Conservation (phyloP, 306 rosid species). For the apple (Malus domestica) region DNA sequence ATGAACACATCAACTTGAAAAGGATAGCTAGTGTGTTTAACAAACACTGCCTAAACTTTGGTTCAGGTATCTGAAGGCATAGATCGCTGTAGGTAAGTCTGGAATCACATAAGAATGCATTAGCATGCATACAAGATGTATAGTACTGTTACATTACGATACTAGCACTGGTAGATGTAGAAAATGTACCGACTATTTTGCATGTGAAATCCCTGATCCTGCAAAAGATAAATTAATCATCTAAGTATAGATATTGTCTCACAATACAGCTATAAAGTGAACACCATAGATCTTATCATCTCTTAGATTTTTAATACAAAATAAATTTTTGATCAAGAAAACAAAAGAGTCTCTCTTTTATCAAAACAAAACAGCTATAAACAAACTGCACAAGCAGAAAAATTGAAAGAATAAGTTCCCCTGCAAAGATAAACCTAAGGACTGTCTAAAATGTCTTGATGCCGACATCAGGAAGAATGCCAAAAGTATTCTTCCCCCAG, state of each 20-base stretch:
- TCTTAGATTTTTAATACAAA: not conserved
- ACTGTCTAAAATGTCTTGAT: not conserved
- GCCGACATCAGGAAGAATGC: not conserved
- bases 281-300: not conserved
- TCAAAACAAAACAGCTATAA: not conserved
- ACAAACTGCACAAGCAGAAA: not conserved
- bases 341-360: not conserved
- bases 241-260: constrained; percentile 1
- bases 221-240: constrained; percentile 30
- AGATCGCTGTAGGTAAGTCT: constrained; percentile 98
- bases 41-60: constrained; percentile 85
- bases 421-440: not conserved
- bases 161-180: constrained; percentile 15
- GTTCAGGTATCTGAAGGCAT: constrained; percentile 83
- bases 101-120: constrained; percentile 29
- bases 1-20: constrained; percentile 80
- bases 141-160: not conserved
- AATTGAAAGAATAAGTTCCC: not conserved
- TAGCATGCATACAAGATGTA: constrained; percentile 21
- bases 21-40: constrained; percentile 70
- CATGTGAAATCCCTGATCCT: constrained; percentile 60
- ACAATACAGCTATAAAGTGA: not conserved
- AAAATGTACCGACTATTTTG: constrained; percentile 75
- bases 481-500: not conserved
- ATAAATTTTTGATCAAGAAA: not conserved